Evolutionary conservation across 1,284 basidiomycete genomes (phyloP), one percentile per base, ranked within the genome.

Genomic region (Earliella scabrosa): DNA sequence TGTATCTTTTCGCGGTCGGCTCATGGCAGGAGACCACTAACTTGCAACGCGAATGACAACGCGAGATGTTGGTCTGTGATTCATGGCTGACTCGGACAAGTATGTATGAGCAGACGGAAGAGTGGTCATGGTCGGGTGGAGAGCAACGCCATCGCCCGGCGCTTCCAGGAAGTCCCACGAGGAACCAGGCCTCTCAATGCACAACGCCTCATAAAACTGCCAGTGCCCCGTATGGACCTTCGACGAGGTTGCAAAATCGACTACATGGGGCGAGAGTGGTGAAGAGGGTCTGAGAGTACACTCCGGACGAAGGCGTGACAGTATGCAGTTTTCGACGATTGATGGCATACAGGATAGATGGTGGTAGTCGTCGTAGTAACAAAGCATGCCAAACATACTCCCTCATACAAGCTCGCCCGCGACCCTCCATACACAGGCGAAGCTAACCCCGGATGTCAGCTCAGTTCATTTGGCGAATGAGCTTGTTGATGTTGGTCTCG

Each of bases 381-480:
- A 62, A 64, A 65, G 71, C 77, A 70, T 75, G 72, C 70, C 69
- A 70, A 49, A 69, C 71, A 74, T 75, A 72, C 70, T 68, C 69
- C 68, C 68, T 67, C 66, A 68, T 68, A 70, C 57, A 55, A 50
- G 59, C 67, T 48, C 59, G 60, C 56, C 58, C 63, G 57, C 60
- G 63, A 58, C 60, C 52, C 68, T 58, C 63, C 66, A 59, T 41
- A 49, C 60, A 56, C 56, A 58, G 49, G 61, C 56, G 52, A 41
- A 59, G 52, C 51, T 46, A 16, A 52, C 48, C 34, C 13, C 14
- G 45, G 38, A n/a, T 31, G 50, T 56, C 58, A 45, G 38, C 61
- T 72, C 75, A 97, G 81, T 95, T 96, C 96, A 98, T 97, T 82
- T 97, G 93, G 69, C 94, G 85, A 77, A 98, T 87, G 77, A 98